phyloP scores from a whole-genome alignment of 352 stramenopile species.

The Phytophthora ramorum region DNA sequence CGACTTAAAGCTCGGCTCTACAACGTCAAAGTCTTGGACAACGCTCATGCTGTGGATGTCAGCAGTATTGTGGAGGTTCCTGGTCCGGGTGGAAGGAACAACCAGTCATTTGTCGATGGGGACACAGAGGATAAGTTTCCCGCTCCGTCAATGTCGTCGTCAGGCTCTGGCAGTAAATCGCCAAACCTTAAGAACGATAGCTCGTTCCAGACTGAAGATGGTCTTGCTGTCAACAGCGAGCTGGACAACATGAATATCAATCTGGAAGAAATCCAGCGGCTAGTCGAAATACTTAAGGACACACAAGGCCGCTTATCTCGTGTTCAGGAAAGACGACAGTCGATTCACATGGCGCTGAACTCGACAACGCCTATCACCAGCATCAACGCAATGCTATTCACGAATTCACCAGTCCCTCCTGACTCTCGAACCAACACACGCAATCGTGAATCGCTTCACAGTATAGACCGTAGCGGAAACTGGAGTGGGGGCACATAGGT shows the following conservation, averaged over 20 bases:
- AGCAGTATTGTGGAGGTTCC: conserved; percentile 56
- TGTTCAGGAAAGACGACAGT: conserved; percentile 50
- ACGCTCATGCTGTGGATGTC: conserved; percentile 63
- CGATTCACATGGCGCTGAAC: conserved; percentile 48
- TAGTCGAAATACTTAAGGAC: conserved; percentile 47
- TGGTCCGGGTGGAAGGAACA: conserved; percentile 30
- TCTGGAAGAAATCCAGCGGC: conserved; percentile 50
- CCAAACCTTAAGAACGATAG: conserved; percentile 37
- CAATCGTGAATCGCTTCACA: conserved; percentile 24
- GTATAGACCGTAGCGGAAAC: conserved; percentile 17
- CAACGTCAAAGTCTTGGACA: conserved; percentile 76
- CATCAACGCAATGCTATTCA: conserved; percentile 31
- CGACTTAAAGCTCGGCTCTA: conserved; percentile 50
- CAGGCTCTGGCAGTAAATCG: conserved; percentile 19
- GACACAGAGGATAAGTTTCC: conserved; percentile 17
- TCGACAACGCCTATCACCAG: conserved; percentile 20
- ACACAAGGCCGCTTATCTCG: conserved; percentile 47
- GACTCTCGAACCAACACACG: conserved; percentile 19
- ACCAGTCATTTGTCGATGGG: conserved; percentile 51
- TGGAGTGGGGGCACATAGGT: conserved; percentile 9
- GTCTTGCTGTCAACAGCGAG: conserved; percentile 48
- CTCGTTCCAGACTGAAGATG: conserved; percentile 56
- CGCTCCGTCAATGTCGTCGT: conserved; percentile 15
- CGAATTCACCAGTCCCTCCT: conserved; percentile 11
- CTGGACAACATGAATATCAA: conserved; percentile 56